A percentile compares a stretch with the other conserved stretches of the same genome.
Evolutionary conservation across 1,284 basidiomycete genomes (phyloP).

Genomic region (Cutaneotrichosporon cyanovorans): DNA sequence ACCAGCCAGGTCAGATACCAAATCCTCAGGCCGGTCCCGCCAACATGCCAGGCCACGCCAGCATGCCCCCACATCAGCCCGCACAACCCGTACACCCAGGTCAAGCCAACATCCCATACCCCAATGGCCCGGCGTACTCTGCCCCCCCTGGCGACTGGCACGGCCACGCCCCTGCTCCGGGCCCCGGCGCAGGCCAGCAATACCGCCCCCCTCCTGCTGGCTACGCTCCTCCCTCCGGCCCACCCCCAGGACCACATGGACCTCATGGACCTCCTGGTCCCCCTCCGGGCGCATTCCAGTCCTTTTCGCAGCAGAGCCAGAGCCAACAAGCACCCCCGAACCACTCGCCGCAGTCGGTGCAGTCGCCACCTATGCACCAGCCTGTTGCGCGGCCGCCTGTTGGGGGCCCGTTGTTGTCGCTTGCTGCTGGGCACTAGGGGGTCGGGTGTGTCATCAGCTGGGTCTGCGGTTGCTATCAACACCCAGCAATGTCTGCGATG

Average conservation of each 20-base stretch:
- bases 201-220: background rate
- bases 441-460: background rate
- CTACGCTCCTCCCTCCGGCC: background rate
- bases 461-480: too few species aligned
- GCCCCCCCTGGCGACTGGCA: too few species aligned
- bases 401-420: constrained; percentile 12
- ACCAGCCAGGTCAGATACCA: too few species aligned
- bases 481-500: too few species aligned
- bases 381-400: constrained; percentile 19
- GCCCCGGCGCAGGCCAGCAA: background rate
- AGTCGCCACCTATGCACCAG: constrained; percentile 14
- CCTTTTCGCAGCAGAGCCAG: background rate
- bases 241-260: background rate
- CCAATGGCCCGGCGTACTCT: too few species aligned
- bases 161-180: background rate
- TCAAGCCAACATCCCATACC: too few species aligned
- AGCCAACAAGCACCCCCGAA: background rate
- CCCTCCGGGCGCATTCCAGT: too few species aligned
- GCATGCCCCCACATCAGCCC: too few species aligned
- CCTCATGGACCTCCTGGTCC: background rate
- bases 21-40: too few species aligned
- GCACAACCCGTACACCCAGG: too few species aligned
- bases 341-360: background rate
- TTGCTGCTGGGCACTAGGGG: constrained; percentile 3
- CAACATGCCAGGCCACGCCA: too few species aligned